Conservation (phyloP, 106 monocot species). For the Xerophyta viscosa region DNA sequence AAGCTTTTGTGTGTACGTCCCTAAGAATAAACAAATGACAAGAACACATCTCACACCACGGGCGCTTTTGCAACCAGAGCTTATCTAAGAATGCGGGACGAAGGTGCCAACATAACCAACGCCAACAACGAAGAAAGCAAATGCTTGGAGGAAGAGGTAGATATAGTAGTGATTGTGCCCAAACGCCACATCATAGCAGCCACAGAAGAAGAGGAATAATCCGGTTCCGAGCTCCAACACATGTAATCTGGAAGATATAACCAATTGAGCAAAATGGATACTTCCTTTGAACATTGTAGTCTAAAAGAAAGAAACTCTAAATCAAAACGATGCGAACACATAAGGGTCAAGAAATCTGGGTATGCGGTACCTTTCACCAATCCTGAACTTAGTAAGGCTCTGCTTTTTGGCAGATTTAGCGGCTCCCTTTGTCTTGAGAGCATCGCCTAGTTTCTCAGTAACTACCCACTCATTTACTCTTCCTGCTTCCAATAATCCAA, state of each 20-base stretch:
- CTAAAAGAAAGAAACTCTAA: too few relatives aligned
- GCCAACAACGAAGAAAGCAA: slow-evolving; percentile 39
- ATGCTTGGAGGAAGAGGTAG: slow-evolving; percentile 32
- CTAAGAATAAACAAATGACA: too few relatives aligned
- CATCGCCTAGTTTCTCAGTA: slow-evolving; percentile 43
- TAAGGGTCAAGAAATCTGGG: too few relatives aligned
- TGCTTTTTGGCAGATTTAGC: slow-evolving; percentile 20
- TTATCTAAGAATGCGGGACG: slow-evolving; percentile 6
- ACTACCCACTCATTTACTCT: slow-evolving; percentile 53
- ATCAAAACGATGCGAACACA: too few relatives aligned
- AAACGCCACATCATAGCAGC: slow-evolving; percentile 35
- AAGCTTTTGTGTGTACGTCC: too few relatives aligned
- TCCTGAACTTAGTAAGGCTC: slow-evolving; percentile 18
- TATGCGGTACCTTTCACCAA: slow-evolving; percentile 33
- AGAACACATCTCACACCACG: background rate
- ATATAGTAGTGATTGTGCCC: slow-evolving; percentile 42
- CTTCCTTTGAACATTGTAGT: too few relatives aligned
- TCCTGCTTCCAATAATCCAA: slow-evolving; percentile 33
- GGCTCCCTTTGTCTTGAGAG: slow-evolving; percentile 15
- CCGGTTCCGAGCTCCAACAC: slow-evolving; percentile 28
- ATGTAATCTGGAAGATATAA: slow-evolving; percentile 19
- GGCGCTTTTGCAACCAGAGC: background rate
- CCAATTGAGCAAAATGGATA: background rate
- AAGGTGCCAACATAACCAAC: slow-evolving; percentile 35
- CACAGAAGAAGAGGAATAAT: slow-evolving; percentile 41